These are phyloP conservation scores for Deinandra increscens DNA, from an alignment of 129 eudicot genomes.

Conservation along the genomic window DNA sequence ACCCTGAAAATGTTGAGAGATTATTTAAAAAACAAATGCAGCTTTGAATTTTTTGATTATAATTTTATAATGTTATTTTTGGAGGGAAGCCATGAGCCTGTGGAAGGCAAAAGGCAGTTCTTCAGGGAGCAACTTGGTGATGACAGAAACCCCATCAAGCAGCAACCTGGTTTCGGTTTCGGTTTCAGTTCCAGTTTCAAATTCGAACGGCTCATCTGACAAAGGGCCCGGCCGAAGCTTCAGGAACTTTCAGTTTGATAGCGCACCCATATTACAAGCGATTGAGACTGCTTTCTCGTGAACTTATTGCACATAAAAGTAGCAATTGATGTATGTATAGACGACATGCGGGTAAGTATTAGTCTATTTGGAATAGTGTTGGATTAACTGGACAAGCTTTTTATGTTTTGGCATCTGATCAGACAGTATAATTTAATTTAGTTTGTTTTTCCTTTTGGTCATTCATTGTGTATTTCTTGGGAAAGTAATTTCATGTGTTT, in stretches of 20 bases:
- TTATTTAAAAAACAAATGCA: not conserved
- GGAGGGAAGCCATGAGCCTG: conserved; percentile 55
- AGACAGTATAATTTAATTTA: not conserved
- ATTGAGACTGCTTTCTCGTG: conserved; percentile 57
- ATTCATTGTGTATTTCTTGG: no score
- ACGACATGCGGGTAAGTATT: conserved; percentile 17
- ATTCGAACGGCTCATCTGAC: conserved; percentile 27
- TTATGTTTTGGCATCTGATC: not conserved
- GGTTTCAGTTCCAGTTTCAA: conserved; percentile 18
- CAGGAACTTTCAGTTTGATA: conserved; percentile 67
- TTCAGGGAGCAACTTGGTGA: conserved; percentile 55
- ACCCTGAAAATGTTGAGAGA: not conserved
- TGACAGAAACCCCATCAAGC: conserved; percentile 49
- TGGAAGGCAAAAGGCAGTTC: conserved; percentile 86
- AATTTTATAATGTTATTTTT: not conserved
- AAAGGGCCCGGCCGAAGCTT: conserved; percentile 67
- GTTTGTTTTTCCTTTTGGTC: not conserved
- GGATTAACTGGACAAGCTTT: not conserved
- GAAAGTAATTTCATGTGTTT: not conserved
- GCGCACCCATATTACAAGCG: conserved; percentile 52
- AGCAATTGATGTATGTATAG: conserved; percentile 6
- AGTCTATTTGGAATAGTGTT: conserved; percentile 12
- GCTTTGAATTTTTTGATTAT: not conserved
- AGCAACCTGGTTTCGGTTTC: conserved; percentile 17
- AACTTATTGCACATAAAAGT: conserved; percentile 21